A percentile compares a stretch with the other conserved stretches of the same genome.
Conservation (phyloP, 1,139 yeast genomes). For the Saccharomycopsis hybrid region DNA sequence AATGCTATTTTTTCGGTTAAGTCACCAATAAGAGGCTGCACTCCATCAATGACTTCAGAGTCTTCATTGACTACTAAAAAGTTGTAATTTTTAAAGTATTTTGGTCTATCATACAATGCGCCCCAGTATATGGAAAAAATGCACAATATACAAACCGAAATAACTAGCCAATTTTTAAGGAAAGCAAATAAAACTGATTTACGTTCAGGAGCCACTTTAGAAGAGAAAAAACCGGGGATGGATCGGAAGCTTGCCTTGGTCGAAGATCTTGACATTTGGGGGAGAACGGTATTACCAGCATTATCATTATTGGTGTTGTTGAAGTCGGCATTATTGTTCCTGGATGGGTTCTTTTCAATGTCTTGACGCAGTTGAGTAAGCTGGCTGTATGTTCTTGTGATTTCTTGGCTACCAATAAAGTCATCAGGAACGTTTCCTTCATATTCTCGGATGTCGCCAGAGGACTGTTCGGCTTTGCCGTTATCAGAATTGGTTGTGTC, state of each 20-base stretch:
- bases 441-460: background rate
- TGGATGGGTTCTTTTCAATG: background rate
- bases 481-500: background rate
- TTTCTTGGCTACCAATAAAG: background rate
- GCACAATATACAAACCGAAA: slow-evolving; percentile 23
- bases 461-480: background rate
- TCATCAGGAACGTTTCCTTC: background rate
- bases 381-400: background rate
- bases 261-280: background rate
- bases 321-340: background rate
- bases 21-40: slow-evolving; percentile 31
- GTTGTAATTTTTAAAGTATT: slow-evolving; percentile 35
- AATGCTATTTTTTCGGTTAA: slow-evolving; percentile 28
- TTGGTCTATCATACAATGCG: slow-evolving; percentile 38
- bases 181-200: background rate
- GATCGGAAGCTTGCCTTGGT: background rate
- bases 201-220: background rate
- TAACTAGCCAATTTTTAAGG: slow-evolving; percentile 14
- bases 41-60: slow-evolving; percentile 22
- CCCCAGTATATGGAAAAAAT: slow-evolving; percentile 60
- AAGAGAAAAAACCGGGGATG: background rate
- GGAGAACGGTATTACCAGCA: background rate
- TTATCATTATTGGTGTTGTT: background rate
- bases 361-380: background rate
- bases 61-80: slow-evolving; percentile 46